phyloP scores from a whole-genome alignment of 1,139 yeast species.

The Pichia sp. region DNA sequence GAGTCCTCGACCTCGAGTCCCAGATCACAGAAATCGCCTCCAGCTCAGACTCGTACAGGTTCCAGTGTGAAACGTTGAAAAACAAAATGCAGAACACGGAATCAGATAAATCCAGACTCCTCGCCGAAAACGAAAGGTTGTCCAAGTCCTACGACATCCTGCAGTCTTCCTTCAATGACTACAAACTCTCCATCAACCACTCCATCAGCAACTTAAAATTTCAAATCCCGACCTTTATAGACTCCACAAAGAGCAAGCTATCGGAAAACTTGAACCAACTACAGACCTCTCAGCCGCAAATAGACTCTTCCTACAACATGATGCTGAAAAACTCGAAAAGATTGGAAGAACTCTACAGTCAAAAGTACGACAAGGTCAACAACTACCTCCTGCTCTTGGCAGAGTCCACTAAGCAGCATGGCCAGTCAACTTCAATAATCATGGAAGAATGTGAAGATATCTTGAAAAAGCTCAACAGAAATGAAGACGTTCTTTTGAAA shows the following conservation, averaged over 20 bases:
- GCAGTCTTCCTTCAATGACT: conserved; percentile 51
- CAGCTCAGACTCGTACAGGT: conserved; percentile 42
- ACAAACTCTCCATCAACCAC: conserved; percentile 47
- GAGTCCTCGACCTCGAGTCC: conserved; percentile 57
- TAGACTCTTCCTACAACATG: conserved; percentile 36
- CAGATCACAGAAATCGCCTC: conserved; percentile 46
- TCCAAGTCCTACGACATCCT: conserved; percentile 62
- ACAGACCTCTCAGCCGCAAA: conserved; percentile 41
- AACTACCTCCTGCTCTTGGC: conserved; percentile 44
- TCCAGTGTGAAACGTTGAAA: conserved; percentile 46
- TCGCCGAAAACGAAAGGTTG: conserved; percentile 53
- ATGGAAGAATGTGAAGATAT: conserved; percentile 31
- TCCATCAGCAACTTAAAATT: conserved; percentile 33
- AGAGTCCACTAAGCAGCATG: conserved; percentile 44
- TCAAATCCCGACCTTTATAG: conserved; percentile 38
- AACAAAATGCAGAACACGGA: conserved; percentile 47
- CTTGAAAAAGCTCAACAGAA: conserved; percentile 25
- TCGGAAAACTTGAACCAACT: conserved; percentile 33
- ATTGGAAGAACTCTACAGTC: conserved; percentile 37
- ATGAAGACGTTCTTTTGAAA: conserved; percentile 22
- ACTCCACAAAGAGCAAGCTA: conserved; percentile 35
- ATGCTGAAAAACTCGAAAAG: conserved; percentile 25
- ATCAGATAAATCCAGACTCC: conserved; percentile 42
- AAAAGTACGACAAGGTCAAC: conserved; percentile 44
- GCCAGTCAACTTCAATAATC: conserved; percentile 30